Percentiles rank a stretch among this genome's conserved stretches.
Evolutionary conservation across 2,329 filamentous ascomycete species (phyloP).

Genomic region (Microcyclosporella mali): DNA sequence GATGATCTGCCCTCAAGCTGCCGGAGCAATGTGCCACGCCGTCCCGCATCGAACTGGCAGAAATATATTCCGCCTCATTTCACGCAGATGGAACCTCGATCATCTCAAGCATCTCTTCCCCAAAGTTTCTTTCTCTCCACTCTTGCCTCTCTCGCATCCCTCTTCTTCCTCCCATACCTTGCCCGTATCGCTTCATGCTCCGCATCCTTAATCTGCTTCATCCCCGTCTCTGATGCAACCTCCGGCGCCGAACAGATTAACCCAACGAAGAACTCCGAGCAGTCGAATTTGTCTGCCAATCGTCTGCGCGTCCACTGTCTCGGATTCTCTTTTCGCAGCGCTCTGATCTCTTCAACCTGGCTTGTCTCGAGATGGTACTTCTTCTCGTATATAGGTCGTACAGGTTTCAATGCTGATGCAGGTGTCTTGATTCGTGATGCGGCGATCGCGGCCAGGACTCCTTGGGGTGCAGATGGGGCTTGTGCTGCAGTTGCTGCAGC

Average conservation of each 20-base stretch:
- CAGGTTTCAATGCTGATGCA: conserved; percentile 37
- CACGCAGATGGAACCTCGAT: too few relatives aligned
- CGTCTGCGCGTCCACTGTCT: conserved; percentile 53
- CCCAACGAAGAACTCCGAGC: conserved; percentile 56
- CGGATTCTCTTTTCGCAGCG: conserved; percentile 50
- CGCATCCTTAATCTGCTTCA: conserved; percentile 37
- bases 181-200: conserved; percentile 50
- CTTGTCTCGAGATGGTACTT: conserved; percentile 55
- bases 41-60: too few relatives aligned
- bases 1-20: too few relatives aligned
- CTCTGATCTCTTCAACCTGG: conserved; percentile 55
- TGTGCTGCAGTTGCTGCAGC: conserved; percentile 15
- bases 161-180: conserved; percentile 55
- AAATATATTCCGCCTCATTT: too few relatives aligned
- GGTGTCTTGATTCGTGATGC: conserved; percentile 21
- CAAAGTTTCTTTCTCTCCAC: conserved; percentile 54
- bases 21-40: too few relatives aligned
- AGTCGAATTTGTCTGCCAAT: conserved; percentile 58
- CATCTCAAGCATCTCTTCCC: conserved; percentile 50
- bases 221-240: conserved; percentile 40
- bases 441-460: conserved; percentile 18
- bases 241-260: conserved; percentile 51
- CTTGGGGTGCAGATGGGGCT: conserved; percentile 12
- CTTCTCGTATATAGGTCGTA: conserved; percentile 49
- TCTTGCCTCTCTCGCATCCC: conserved; percentile 56